Evolutionary conservation across 148 eudicot species (phyloP), one percentile per base, ranked within the genome.

Genomic region (Rhododendron molle): DNA sequence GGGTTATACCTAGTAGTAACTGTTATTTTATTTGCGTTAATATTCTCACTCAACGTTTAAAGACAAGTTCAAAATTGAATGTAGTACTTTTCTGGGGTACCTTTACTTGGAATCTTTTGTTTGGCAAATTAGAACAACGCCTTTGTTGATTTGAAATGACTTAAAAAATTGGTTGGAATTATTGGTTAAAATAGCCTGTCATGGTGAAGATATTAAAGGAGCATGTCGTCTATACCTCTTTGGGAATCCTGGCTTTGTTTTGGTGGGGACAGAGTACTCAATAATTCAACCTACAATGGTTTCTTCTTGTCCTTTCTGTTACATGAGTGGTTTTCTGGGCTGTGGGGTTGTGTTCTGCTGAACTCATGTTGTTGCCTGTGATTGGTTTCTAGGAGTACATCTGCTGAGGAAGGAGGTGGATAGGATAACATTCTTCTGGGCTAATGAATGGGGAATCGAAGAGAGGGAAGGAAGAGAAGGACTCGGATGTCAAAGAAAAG

Each of bases 401-500:
- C 11, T 32, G 28, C 50, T 56, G 81, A 81, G 81, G 84, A 43
- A 32, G 54, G 56, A 72, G 60, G 62, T 46, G 80, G 56, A 65
- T 62, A 82, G 56, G 50, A n/a, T 38, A 74, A 38, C 40, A 52
- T 34, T 32, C 76, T 38, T 76, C 52, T 74, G 85, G 82, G 28
- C 26, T 62, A 85, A 89, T 91, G 93, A 89, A 83, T 84, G 71
- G 84, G 67, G 93, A 89, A n/a, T 69, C 81, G 89, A 89, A 89
- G 88, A 82, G 82, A 80, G 92, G 86, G 88, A 91, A 92, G 81
- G 82, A 56, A 71, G 95, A 90, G 34, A 87, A 86, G 90, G 92
- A 85, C 28, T 88, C 76, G 38, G 90, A 85, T 67, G 88, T 73
- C 69, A 88, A 87, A 46, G 98, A 95, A 92, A 95, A 94, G 86